Evolutionary conservation across 495 filamentous ascomycete genomes (phyloP).

Genomic region (Daldinia caldariorum): DNA sequence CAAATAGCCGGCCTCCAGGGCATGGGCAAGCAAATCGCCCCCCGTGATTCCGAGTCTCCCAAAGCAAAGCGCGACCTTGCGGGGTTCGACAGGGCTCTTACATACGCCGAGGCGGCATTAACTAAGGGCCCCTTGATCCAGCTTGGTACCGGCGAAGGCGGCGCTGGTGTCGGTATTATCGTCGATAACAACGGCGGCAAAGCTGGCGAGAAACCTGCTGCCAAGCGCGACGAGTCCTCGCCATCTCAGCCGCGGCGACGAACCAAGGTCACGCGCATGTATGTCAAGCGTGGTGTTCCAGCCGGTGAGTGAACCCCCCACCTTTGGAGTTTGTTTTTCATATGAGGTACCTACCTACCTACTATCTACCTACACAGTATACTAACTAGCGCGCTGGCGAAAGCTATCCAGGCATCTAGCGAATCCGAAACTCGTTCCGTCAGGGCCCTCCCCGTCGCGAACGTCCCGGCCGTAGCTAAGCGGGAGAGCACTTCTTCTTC

Average conservation of each 20-base stretch:
- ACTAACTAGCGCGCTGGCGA: constrained; percentile 28
- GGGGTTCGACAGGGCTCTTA: constrained; percentile 61
- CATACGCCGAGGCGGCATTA: constrained; percentile 57
- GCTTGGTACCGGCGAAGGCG: constrained; percentile 59
- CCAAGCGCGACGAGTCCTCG: constrained; percentile 50
- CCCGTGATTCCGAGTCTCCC: constrained; percentile 45
- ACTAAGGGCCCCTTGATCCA: constrained; percentile 58
- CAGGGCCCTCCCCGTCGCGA: constrained; percentile 37
- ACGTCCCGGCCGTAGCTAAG: constrained; percentile 40
- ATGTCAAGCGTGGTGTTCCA: constrained; percentile 57
- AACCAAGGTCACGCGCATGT: constrained; percentile 62
- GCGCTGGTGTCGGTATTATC: constrained; percentile 61
- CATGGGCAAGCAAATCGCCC: constrained; percentile 61
- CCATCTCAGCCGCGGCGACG: constrained; percentile 46
- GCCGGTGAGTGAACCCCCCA: constrained; percentile 48
- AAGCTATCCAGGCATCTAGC: constrained; percentile 51
- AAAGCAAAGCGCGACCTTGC: constrained; percentile 55
- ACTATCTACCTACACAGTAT: constrained; percentile 17
- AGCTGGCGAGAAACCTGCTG: constrained; percentile 18
- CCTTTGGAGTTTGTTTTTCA: no score
- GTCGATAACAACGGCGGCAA: constrained; percentile 53
- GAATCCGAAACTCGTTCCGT: constrained; percentile 45
- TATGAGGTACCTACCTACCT: not conserved
- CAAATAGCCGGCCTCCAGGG: constrained; percentile 58
- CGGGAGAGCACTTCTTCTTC: constrained; percentile 40